phyloP scores from a whole-genome alignment of 2,329 filamentous ascomycete genomes.

The Atkinsonella hypoxylon region DNA sequence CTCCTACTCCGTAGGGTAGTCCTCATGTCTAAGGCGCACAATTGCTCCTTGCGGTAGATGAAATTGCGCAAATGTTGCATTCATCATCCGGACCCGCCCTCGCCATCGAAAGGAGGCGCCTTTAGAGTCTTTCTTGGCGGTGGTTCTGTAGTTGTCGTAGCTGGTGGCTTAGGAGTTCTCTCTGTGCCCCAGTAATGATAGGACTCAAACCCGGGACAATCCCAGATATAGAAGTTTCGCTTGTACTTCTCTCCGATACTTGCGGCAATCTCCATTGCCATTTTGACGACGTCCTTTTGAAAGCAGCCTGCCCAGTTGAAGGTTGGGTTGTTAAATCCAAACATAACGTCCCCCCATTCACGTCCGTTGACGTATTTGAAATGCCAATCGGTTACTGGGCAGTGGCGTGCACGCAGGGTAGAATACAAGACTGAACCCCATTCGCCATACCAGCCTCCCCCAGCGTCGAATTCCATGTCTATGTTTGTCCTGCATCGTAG shows the following conservation, averaged over 20 bases:
- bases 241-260: background rate
- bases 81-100: too few species aligned
- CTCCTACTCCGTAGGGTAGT: too few species aligned
- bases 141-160: background rate
- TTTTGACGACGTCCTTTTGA: background rate
- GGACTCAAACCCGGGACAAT: background rate
- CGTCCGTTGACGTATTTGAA: slow-evolving; percentile 9
- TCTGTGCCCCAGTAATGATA: background rate
- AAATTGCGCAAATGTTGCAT: too few species aligned
- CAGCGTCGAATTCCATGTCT: background rate
- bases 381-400: slow-evolving; percentile 5
- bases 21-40: too few species aligned
- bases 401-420: background rate
- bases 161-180: background rate
- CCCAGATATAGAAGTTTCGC: slow-evolving; percentile 5
- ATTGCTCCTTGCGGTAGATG: too few species aligned
- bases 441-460: background rate
- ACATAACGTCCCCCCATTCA: slow-evolving; percentile 10
- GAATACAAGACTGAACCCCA: background rate
- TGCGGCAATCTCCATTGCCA: background rate
- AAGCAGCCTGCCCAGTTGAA: background rate
- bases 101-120: too few species aligned
- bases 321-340: slow-evolving; percentile 1
- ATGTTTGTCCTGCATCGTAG: background rate
- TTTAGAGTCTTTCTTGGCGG: too few species aligned